phyloP scores from a whole-genome alignment of 2,329 filamentous ascomycete genomes.

The Alternaria sp. region DNA sequence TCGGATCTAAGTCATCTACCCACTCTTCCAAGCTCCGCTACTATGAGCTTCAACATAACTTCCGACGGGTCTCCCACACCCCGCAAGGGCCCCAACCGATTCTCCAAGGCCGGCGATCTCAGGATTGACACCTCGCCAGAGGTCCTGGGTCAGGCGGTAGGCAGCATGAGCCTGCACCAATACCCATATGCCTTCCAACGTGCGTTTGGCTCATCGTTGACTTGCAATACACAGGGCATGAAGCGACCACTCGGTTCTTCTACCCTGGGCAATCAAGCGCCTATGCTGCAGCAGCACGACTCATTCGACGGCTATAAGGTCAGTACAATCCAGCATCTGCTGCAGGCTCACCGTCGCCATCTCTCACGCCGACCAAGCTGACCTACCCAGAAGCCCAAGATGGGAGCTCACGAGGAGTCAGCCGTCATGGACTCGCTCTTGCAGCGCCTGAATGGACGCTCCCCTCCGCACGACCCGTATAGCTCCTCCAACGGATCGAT shows the following conservation, averaged over 20 bases:
- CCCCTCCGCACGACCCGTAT: slow-evolving; percentile 58
- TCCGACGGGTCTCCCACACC: slow-evolving; percentile 51
- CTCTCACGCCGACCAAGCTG: slow-evolving; percentile 27
- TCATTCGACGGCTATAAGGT: slow-evolving; percentile 42
- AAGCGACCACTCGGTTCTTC: slow-evolving; percentile 50
- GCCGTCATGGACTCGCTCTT: slow-evolving; percentile 67
- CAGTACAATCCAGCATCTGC: slow-evolving; percentile 11
- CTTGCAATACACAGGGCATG: slow-evolving; percentile 44
- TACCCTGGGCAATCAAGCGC: slow-evolving; percentile 38
- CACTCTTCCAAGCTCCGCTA: slow-evolving; percentile 23
- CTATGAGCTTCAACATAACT: slow-evolving; percentile 49
- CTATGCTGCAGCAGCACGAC: slow-evolving; percentile 24
- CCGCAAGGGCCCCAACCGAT: slow-evolving; percentile 43
- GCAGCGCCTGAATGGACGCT: slow-evolving; percentile 70
- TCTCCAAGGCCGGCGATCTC: slow-evolving; percentile 40
- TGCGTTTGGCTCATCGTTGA: slow-evolving; percentile 39
- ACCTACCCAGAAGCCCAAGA: slow-evolving; percentile 56
- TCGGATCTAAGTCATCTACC: slow-evolving; percentile 43
- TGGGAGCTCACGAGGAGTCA: slow-evolving; percentile 46
- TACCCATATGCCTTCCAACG: slow-evolving; percentile 24
- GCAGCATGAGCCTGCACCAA: slow-evolving; percentile 32
- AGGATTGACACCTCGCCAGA: slow-evolving; percentile 45
- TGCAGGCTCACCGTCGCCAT: background rate
- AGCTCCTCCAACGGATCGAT: slow-evolving; percentile 65
- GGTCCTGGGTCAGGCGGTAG: slow-evolving; percentile 43